phyloP scores from a whole-genome alignment of 345 rosid genomes.

The Lepidium sativum region DNA sequence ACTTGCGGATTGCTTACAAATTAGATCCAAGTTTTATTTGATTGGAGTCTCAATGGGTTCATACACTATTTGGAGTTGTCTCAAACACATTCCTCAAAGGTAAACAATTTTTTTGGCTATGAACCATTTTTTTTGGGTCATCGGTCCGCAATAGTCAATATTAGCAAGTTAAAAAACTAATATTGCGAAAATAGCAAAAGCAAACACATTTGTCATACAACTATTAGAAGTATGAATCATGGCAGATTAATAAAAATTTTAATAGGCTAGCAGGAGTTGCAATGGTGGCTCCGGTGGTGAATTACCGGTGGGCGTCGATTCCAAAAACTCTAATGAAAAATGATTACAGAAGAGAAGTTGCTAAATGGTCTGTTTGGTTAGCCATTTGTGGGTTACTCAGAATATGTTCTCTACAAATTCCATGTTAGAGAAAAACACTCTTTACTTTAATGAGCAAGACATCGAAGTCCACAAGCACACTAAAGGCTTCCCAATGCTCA shows the following conservation, averaged over 20 bases:
- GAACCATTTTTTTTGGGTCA: too few relatives aligned
- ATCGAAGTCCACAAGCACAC: conserved; percentile 51
- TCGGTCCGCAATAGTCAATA: too few relatives aligned
- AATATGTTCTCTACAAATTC: conserved; percentile 52
- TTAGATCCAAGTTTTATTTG: conserved; percentile 61
- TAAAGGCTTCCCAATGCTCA: conserved; percentile 80
- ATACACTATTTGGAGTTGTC: conserved; percentile 84
- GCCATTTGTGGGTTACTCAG: conserved; percentile 80
- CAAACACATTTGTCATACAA: neutral
- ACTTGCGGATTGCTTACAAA: conserved; percentile 60
- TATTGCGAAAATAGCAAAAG: too few relatives aligned
- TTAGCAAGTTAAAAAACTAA: too few relatives aligned
- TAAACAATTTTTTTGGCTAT: too few relatives aligned
- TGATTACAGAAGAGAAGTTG: conserved; percentile 54
- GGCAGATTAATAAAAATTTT: neutral
- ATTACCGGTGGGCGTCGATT: conserved; percentile 74
- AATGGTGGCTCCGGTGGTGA: conserved; percentile 60
- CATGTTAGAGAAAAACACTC: conserved; percentile 45
- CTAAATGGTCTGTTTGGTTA: conserved; percentile 43
- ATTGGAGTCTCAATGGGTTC: conserved; percentile 92
- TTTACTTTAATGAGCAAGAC: conserved; percentile 57
- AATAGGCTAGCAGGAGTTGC: conserved; percentile 80
- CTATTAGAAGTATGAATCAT: neutral
- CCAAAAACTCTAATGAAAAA: conserved; percentile 43
- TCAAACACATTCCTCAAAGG: conserved; percentile 86